Evolutionary conservation across 495 filamentous ascomycete genomes (phyloP).

Genomic region (Aspergillus egyptiacus): DNA sequence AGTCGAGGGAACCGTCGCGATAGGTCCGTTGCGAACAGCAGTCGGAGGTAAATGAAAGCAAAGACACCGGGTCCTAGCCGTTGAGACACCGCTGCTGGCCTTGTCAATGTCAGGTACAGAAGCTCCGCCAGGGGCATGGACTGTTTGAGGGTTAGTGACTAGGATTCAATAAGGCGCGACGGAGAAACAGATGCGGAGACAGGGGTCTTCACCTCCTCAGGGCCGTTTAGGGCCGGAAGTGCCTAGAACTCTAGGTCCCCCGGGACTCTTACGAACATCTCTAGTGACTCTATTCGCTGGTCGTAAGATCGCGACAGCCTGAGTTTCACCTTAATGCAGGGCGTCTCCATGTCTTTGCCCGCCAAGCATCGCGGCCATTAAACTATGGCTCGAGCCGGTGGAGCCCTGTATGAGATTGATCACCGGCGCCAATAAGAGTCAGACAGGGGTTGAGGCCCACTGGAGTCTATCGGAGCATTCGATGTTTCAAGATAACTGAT

Average conservation of each 20-base stretch:
- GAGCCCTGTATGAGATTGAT: not conserved
- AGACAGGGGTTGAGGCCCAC: not conserved
- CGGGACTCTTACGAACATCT: not conserved
- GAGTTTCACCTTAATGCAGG: slow-evolving; percentile 27
- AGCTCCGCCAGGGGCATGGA: slow-evolving; percentile 15
- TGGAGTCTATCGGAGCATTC: too few relatives aligned
- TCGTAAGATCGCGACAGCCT: slow-evolving; percentile 29
- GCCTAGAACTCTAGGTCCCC: slow-evolving; percentile 2
- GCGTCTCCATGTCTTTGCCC: slow-evolving; percentile 14
- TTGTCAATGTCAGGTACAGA: too few relatives aligned
- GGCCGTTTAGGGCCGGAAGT: slow-evolving; percentile 8
- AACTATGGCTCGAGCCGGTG: not conserved
- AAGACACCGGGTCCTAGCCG: slow-evolving; percentile 15
- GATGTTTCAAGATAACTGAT: too few relatives aligned
- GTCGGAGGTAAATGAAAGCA: slow-evolving; percentile 37
- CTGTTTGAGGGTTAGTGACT: slow-evolving; percentile 16
- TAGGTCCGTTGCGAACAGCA: slow-evolving; percentile 11
- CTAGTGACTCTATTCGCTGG: slow-evolving; percentile 18
- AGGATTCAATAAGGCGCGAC: not conserved
- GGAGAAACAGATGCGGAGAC: slow-evolving; percentile 6
- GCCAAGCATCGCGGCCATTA: slow-evolving; percentile 17
- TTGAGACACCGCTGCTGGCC: slow-evolving; percentile 8
- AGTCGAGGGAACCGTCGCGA: slow-evolving; percentile 29
- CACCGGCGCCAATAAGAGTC: too few relatives aligned
- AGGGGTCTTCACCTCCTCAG: slow-evolving; percentile 4